These are phyloP conservation scores for Deuterostichococcus epilithicus DNA, from an alignment of 139 green algal genomes.

Conservation along the genomic window DNA sequence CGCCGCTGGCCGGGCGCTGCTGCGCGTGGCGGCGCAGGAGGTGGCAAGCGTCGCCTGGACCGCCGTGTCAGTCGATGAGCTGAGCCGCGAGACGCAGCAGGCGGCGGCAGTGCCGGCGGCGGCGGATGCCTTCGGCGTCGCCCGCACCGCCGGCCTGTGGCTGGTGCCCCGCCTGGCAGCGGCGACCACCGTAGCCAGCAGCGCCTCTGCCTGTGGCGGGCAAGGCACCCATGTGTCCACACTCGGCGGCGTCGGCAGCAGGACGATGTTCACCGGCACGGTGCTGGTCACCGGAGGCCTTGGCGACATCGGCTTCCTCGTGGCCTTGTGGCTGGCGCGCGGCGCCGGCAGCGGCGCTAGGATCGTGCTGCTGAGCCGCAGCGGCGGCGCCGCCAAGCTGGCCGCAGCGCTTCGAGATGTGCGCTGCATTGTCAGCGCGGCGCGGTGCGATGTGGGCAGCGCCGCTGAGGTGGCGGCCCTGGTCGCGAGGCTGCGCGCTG, in stretches of 20 bases:
- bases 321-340: constrained; percentile 1
- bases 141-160: background rate
- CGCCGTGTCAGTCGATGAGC: background rate
- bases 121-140: background rate
- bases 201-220: background rate
- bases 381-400: background rate
- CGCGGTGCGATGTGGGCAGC: background rate
- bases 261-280: background rate
- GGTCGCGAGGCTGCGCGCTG: background rate
- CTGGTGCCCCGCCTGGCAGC: background rate
- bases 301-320: constrained; percentile 15
- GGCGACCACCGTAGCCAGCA: background rate
- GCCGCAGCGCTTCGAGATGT: background rate
- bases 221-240: too few relatives aligned
- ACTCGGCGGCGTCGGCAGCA: too few relatives aligned
- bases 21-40: constrained; percentile 22
- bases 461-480: background rate
- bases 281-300: constrained; percentile 22
- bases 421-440: background rate
- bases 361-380: background rate
- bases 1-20: constrained; percentile 3
- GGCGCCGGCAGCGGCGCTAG: background rate
- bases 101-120: background rate
- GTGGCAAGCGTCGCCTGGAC: background rate
- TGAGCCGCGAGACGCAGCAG: background rate